Percentiles rank a stretch among this genome's conserved stretches.
Evolutionary conservation across 768 basidiomycete genomes (phyloP).

Genomic region (Phaeotremella skinneri): DNA sequence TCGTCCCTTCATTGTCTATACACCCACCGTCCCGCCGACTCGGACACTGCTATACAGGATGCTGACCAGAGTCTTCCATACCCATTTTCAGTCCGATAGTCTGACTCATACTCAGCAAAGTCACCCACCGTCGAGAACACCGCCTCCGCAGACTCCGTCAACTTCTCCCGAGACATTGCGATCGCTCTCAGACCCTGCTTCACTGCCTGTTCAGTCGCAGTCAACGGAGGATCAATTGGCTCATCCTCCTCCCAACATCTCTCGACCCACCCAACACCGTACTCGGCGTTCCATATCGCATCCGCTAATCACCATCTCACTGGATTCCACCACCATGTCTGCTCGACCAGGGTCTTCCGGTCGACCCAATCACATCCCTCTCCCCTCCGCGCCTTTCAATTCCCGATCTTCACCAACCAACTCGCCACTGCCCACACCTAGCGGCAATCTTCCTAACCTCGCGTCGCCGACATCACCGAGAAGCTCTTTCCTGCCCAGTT

Average conservation of each 20-base stretch:
- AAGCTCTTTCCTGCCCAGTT: slow-evolving; percentile 43
- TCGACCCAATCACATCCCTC: slow-evolving; percentile 44
- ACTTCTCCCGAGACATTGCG: slow-evolving; percentile 1
- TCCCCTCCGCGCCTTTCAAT: slow-evolving; percentile 25
- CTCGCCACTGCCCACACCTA: slow-evolving; percentile 24
- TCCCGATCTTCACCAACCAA: slow-evolving; percentile 15
- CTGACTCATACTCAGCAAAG: too few species aligned
- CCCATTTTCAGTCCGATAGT: too few species aligned
- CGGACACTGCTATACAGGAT: too few species aligned
- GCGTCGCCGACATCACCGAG: slow-evolving; percentile 44
- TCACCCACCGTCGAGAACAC: too few species aligned
- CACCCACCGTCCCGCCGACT: too few species aligned
- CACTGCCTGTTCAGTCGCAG: slow-evolving; percentile 3
- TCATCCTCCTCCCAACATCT: slow-evolving; percentile 2
- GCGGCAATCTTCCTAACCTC: slow-evolving; percentile 10
- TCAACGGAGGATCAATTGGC: neutral
- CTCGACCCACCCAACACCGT: neutral
- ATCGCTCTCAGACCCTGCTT: slow-evolving; percentile 1
- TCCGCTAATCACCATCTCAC: neutral
- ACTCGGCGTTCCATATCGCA: slow-evolving; percentile 1
- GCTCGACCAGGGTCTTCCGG: slow-evolving; percentile 16
- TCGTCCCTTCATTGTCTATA: too few species aligned
- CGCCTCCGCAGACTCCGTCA: too few species aligned
- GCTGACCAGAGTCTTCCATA: too few species aligned
- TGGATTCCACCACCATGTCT: slow-evolving; percentile 23